A percentile compares a stretch with the other conserved stretches of the same genome.
Evolutionary conservation across 257 asterid genomes (phyloP).

Genomic region (Nicotiana sylvestris): DNA sequence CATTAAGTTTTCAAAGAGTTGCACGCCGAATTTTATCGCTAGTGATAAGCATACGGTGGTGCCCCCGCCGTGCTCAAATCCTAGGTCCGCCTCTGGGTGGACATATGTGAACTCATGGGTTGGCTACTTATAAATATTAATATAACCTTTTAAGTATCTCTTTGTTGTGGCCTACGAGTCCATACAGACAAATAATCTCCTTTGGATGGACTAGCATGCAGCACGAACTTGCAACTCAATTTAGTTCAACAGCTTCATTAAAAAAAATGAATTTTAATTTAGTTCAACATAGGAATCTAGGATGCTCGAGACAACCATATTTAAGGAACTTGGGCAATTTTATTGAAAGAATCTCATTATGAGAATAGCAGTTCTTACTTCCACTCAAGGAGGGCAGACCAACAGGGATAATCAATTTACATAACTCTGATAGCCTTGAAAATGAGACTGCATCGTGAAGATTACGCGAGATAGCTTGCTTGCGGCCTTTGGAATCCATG

Average conservation of each 20-base stretch:
- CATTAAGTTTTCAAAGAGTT: too few relatives aligned
- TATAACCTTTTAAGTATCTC: not conserved
- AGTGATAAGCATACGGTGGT: too few relatives aligned
- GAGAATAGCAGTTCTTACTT: slow-evolving; percentile 45
- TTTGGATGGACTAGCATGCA: not conserved
- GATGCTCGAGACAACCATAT: not conserved
- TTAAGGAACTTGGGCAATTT: not conserved
- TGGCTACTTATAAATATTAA: not conserved
- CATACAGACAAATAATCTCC: not conserved
- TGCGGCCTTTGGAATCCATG: slow-evolving; percentile 43
- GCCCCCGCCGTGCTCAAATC: too few relatives aligned
- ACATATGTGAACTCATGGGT: not conserved
- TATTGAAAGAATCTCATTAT: slow-evolving; percentile 10
- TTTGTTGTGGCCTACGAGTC: not conserved
- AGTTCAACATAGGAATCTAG: not conserved
- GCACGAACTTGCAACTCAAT: not conserved
- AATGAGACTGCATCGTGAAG: slow-evolving; percentile 90
- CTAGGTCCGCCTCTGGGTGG: not conserved
- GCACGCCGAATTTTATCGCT: too few relatives aligned
- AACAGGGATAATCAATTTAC: slow-evolving; percentile 74
- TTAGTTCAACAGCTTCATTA: not conserved
- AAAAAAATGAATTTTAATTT: not conserved
- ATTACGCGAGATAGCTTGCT: slow-evolving; percentile 39
- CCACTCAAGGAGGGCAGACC: slow-evolving; percentile 73
- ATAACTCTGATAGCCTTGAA: slow-evolving; percentile 61